Evolutionary conservation across 1,284 basidiomycete species (phyloP), one percentile per base, ranked within the genome.

Genomic region (Ceratobasidium sp.): DNA sequence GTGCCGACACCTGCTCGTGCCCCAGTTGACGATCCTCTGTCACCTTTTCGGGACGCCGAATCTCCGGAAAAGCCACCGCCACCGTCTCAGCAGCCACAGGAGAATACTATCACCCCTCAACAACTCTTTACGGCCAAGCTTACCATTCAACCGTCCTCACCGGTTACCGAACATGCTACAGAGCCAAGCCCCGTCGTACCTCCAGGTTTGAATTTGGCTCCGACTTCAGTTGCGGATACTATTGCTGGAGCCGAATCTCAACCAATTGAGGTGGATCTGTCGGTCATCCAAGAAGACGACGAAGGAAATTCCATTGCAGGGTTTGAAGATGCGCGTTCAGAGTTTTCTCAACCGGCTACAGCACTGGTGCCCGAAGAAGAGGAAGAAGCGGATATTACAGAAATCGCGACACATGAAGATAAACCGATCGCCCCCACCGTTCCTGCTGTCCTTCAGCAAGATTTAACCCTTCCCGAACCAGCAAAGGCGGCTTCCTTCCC

Each of bases 261-360:
- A 34, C 70, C 56, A 17, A 34, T 62, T 9, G 73, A 75, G 51
- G 62, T 37, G 29, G 73, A 75, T 25, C 62, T 75, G 0, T 75
- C 73, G 17, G 32, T 75, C 15, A 75, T 75, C 22, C 73, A 75
- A 17, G 73, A 75, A 43, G 73, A 75, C 25, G 73, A 75, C 43
- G 73, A 75, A 44, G 73, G 73, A 19, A 37, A 65, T 8, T 74
- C 71, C 17, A 64, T 74, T 52, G 52, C 22, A 11, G 43, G 40
- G 8, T 75, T 66, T 57, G 73, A 75, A 44, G 73, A 75, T 57
- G 73, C 73, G 1, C 49, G 73, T 15, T 49, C 51, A n/a, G 73
- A 75, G 11, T 75, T 75, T 19, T 51, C 71, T 44, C 56, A 49
- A 34, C 67, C 67, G n/a, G 32, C 71, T 11, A 25, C 51, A 11